A percentile compares a stretch with the other conserved stretches of the same genome.
phyloP scores from a whole-genome alignment of 176 grass and related monocot genomes.

The Otatea glauca region DNA sequence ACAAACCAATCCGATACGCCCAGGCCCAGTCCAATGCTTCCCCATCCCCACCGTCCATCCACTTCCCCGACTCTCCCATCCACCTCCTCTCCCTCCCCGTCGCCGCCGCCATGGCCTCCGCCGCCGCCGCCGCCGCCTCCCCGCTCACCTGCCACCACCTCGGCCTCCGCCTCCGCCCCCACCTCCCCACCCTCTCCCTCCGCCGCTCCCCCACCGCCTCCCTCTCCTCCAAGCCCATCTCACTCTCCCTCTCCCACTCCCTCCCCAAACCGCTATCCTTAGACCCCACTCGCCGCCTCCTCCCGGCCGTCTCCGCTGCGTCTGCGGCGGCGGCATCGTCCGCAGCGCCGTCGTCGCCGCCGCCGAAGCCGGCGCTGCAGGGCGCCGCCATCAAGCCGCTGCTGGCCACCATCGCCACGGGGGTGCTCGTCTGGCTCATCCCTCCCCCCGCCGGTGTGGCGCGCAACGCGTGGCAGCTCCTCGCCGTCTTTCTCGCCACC shows the following conservation, averaged over 20 bases:
- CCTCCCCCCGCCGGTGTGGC: conserved; percentile 76
- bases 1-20: conserved; percentile 43
- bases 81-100: neutral
- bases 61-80: conserved; percentile 7
- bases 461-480: conserved; percentile 88
- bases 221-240: conserved; percentile 28
- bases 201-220: conserved; percentile 37
- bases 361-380: conserved; percentile 52
- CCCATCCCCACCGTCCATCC: conserved; percentile 50
- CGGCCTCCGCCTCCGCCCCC: conserved; percentile 46
- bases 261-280: conserved; percentile 25
- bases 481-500: conserved; percentile 89
- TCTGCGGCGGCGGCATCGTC: neutral
- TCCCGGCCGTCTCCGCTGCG: neutral
- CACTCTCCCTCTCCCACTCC: conserved; percentile 41
- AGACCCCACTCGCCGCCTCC: neutral
- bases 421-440: conserved; percentile 74
- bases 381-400: conserved; percentile 81
- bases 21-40: too few relatives aligned
- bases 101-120: conserved; percentile 61
- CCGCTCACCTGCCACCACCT: conserved; percentile 53
- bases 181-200: conserved; percentile 49
- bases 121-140: conserved; percentile 49
- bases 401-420: conserved; percentile 59
- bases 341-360: conserved; percentile 19